Percentiles rank a stretch among this genome's conserved stretches.
These are phyloP conservation scores for Candida krabiensis DNA, from an alignment of 805 yeast species.

Conservation along the genomic window DNA sequence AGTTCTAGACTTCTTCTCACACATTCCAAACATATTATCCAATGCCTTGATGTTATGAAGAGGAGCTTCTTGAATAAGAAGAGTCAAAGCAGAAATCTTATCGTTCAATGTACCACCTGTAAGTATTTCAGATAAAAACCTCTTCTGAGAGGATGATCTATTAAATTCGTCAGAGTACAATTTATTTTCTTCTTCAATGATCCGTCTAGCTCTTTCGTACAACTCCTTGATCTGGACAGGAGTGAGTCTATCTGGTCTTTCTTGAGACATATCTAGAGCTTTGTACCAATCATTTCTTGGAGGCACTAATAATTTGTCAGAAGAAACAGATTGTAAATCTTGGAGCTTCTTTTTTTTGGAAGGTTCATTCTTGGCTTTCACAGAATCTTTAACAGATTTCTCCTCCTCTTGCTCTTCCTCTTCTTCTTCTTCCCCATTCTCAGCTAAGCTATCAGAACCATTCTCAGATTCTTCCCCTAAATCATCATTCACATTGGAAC, in stretches of 20 bases:
- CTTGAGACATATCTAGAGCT: slow-evolving; percentile 39
- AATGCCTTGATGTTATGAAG: slow-evolving; percentile 82
- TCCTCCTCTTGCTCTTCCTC: slow-evolving; percentile 33
- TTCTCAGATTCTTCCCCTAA: slow-evolving; percentile 35
- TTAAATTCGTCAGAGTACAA: slow-evolving; percentile 71
- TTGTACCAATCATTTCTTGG: slow-evolving; percentile 78
- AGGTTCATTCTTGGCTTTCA: slow-evolving; percentile 30
- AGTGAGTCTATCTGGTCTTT: slow-evolving; percentile 39
- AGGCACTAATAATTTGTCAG: slow-evolving; percentile 58
- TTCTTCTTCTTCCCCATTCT: slow-evolving; percentile 25
- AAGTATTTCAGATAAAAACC: slow-evolving; percentile 85
- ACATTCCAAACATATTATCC: slow-evolving; percentile 72
- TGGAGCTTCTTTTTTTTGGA: slow-evolving; percentile 28
- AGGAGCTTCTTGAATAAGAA: slow-evolving; percentile 93
- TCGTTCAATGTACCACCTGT: slow-evolving; percentile 92
- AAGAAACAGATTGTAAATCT: slow-evolving; percentile 48
- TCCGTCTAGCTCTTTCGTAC: slow-evolving; percentile 61
- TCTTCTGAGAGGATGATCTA: slow-evolving; percentile 74
- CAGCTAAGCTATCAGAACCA: slow-evolving; percentile 31
- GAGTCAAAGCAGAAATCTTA: slow-evolving; percentile 91
- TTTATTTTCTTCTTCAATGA: slow-evolving; percentile 70
- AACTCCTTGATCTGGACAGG: slow-evolving; percentile 61
- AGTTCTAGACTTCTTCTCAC: slow-evolving; percentile 89
- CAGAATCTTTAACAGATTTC: slow-evolving; percentile 26
- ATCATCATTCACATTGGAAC: slow-evolving; percentile 41